Base-by-base conservation (phyloP, 2,329 filamentous ascomycete species). In the Atkinsonella texensis region DNA sequence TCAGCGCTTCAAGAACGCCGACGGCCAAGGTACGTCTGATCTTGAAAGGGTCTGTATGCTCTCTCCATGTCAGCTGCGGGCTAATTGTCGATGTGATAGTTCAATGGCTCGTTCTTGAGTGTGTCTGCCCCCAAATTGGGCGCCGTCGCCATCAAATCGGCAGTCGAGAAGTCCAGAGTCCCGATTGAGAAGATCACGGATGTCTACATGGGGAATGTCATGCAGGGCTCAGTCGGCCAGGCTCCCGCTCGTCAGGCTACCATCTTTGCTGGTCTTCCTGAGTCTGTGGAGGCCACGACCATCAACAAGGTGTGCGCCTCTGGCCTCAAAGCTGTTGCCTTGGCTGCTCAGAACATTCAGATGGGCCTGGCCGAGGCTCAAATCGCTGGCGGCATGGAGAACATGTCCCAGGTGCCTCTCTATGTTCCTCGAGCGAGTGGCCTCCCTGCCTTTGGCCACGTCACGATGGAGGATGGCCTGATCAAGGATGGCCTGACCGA, bases 241-340 rank as follows among this genome's bases (percentile, higher is more conserved):
- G 81, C 93, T 0, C 93, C 93, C 2, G 91, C 93, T 20, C 83
- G 93, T 47, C 93, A 98, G 72, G 93, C 93, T 11, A 74, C 81
- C 57, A 85, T 97, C 54, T 91, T 94, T 63, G 89, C 93, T 4
- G 90, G 90, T 2, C 80, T 97, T 4, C 78, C 89, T 10, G 74
- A 82, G n/a, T 81, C 77, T 7, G 79, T 94, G 52, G 93, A 98
- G 71, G 86, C 90, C 38, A 84, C 85, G 48, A 97, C 93, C 15
- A 84, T 98, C 69, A 98, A 98, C 77, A 98, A 98, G 72, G 93
- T 98, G 54, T 98, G 93, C 73, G 86, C 93, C 4, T 96, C 90
- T 0, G 93, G 93, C 5, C 75, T 98, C 58, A 98, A 98, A 69
- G 87, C 93, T 1, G 89, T 97, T 4, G 83, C 80, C 20, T 79